Base-by-base conservation (phyloP, 345 rosid species). In the Linum tenue region DNA sequence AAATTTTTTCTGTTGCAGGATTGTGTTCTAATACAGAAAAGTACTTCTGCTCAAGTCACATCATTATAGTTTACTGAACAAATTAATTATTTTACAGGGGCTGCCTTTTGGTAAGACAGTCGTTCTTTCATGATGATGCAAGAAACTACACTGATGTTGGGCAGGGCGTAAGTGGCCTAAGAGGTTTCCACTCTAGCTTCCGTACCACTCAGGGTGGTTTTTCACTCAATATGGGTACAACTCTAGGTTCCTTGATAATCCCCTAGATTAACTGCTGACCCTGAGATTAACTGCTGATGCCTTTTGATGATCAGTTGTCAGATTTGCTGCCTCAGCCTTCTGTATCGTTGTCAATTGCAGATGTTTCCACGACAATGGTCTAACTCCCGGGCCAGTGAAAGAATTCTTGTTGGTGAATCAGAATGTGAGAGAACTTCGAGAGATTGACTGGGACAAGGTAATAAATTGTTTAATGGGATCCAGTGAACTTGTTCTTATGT, bases 301-400 rank as follows among this genome's bases (percentile, higher is more conserved):
- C 12, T 55, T 11, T 35, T 35, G 36, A 4, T 10, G 39, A 22
- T 59, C 5, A 22, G 40, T 36, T 17, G 5, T 9, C 12, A 36
- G 3, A n/a, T 7, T n/a, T 58, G 16, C 60, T 35, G 5, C 14
- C 43, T 5, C 17, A 31, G 37, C 44, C 7, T 41, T 59, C 37
- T 8, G 0, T 63, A n/a, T 22, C 31, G 31, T 40, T 39, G 48
- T 1, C 9, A 3, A 41, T 14, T 17, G 40, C 68, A 76, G 73
- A 76, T 69, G 73, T 72, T 7, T 72, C 79, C n/a, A 72, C 69
- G 14, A 72, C 79, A 3, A 76, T 76, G 79, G 66, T 72, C 9
- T 76, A 5, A 37, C 65, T n/a, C 76, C 79, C n/a, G 79, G 76
- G 1, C 76, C 76, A 9, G 76, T 72, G 35, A 50, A 68, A 44